Evolutionary conservation across 139 green algal species (phyloP), one percentile per base, ranked within the genome.

Genomic region (Diplosphaera chodatii): DNA sequence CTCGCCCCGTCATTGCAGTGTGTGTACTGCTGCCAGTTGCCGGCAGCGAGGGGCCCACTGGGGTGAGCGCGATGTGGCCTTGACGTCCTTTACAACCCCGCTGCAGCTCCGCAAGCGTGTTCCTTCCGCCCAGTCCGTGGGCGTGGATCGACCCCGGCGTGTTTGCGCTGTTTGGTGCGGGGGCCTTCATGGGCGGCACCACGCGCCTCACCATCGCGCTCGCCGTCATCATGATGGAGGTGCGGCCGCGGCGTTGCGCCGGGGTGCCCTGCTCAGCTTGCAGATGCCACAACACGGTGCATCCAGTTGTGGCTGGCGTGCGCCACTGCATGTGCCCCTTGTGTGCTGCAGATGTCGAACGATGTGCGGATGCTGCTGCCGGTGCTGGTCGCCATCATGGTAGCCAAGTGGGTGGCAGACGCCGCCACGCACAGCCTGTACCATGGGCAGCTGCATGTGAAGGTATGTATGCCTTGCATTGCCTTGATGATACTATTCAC

Each of bases 181-280:
- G 88, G 6, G 89, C 91, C n/a, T 97, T 97, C 82, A 96, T 97
- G 91, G 84, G 87, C 13, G 88, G 89, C 8, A 89, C 95, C 20
- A 96, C 91, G 1, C 86, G 91, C n/a, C 86, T 97, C 63, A 96
- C 91, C 25, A 83, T 96, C 10, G 84, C 88, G 1, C 83, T 95
- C 63, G 89, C 88, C 0, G 91, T 96, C 66, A 97, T 97, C 83
- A 92, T 94, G 79, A 94, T 97, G 72, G 91, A 97, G 86, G 84
- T 92, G 32, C 15, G 37, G 37, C 6, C 6, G 37, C 37, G 10
- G 37, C 8, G 10, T 48, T n/a, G n/a, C n/a, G n/a, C n/a, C n/a
- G n/a, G n/a, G n/a, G n/a, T n/a, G n/a, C n/a, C n/a, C n/a, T n/a
- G n/a, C n/a, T n/a, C n/a, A n/a, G n/a, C n/a, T n/a, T n/a, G n/a